phyloP scores from a whole-genome alignment of 768 basidiomycete species.

The Phallus indusiatus region DNA sequence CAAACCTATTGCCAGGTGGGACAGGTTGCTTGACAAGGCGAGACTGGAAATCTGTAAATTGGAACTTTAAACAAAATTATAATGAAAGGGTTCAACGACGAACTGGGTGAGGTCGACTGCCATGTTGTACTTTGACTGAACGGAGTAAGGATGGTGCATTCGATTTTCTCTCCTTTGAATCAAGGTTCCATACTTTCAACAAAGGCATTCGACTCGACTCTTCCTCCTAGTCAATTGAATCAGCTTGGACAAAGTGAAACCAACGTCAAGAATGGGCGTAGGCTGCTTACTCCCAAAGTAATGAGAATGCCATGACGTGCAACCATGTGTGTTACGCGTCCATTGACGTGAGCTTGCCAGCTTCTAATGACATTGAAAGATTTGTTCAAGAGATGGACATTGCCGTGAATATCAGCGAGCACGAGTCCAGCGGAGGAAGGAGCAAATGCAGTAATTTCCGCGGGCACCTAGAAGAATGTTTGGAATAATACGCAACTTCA shows the following conservation, averaged over 20 bases:
- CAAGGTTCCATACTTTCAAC: constrained; percentile 85
- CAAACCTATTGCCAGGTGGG: constrained; percentile 88
- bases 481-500: background rate
- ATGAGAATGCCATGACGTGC: constrained; percentile 75
- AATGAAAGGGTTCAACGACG: constrained; percentile 11
- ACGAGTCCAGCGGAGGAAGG: constrained; percentile 59
- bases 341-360: constrained; percentile 74
- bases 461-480: constrained; percentile 34
- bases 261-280: background rate
- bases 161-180: constrained; percentile 56
- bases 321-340: constrained; percentile 79
- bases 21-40: constrained; percentile 65
- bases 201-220: constrained; percentile 53
- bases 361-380: constrained; percentile 62
- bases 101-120: constrained; percentile 74
- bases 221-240: constrained; percentile 53
- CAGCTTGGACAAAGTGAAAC: background rate
- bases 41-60: constrained; percentile 58
- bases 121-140: constrained; percentile 66
- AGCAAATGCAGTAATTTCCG: constrained; percentile 64
- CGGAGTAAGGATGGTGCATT: constrained; percentile 56
- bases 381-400: constrained; percentile 63
- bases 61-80: background rate
- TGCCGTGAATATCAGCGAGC: constrained; percentile 81
- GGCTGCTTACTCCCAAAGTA: constrained; percentile 70